Evolutionary conservation across 1,139 yeast species (phyloP).

Genomic region (Hansenula lynferdii): DNA sequence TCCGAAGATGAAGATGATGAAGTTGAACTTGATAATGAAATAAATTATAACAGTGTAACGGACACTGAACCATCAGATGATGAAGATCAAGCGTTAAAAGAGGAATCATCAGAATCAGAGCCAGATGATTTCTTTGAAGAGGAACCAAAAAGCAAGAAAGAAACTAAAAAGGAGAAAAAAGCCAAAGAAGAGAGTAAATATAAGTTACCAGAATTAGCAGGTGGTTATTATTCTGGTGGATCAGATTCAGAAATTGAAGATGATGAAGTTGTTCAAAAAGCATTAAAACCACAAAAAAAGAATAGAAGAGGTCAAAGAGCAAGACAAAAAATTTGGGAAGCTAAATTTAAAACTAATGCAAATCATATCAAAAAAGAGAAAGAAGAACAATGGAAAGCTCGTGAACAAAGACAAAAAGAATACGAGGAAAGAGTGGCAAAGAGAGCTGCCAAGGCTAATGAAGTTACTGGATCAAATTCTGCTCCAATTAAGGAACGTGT

Average conservation of each 20-base stretch:
- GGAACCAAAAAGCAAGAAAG: slow-evolving; percentile 17
- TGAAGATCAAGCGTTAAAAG: slow-evolving; percentile 22
- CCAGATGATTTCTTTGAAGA: slow-evolving; percentile 39
- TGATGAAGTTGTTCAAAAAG: slow-evolving; percentile 55
- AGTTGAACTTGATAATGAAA: slow-evolving; percentile 28
- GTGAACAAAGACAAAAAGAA: slow-evolving; percentile 56
- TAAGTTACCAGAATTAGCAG: slow-evolving; percentile 62
- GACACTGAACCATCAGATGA: slow-evolving; percentile 54
- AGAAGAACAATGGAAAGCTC: slow-evolving; percentile 46
- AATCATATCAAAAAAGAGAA: slow-evolving; percentile 69
- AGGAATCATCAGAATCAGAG: slow-evolving; percentile 19
- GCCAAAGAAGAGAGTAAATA: slow-evolving; percentile 22
- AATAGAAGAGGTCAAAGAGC: slow-evolving; percentile 97
- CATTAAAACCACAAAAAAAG: slow-evolving; percentile 50
- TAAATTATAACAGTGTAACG: slow-evolving; percentile 56
- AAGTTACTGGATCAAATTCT: slow-evolving; percentile 33
- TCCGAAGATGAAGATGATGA: slow-evolving; percentile 45
- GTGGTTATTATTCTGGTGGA: slow-evolving; percentile 80
- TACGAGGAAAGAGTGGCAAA: slow-evolving; percentile 70
- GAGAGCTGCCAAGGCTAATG: slow-evolving; percentile 50
- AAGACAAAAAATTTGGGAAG: slow-evolving; percentile 93
- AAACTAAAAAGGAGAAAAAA: slow-evolving; percentile 13
- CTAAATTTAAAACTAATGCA: slow-evolving; percentile 81
- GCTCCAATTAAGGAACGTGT: slow-evolving; percentile 34
- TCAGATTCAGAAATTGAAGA: slow-evolving; percentile 49